Conservation (phyloP, 2,329 filamentous ascomycete genomes). For the Daldinia sp. region DNA sequence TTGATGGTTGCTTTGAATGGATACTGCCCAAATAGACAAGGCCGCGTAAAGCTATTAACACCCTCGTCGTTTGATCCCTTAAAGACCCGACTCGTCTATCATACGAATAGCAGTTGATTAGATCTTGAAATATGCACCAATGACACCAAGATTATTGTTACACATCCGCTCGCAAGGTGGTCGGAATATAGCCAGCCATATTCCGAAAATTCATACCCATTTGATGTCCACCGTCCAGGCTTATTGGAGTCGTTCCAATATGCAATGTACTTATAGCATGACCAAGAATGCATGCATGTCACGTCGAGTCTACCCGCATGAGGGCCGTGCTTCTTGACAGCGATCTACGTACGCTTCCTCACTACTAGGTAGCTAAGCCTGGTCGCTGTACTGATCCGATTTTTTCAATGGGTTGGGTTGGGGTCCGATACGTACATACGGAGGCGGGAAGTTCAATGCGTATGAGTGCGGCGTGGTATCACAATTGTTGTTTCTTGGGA, state of each 20-base stretch:
- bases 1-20: slow-evolving; percentile 4
- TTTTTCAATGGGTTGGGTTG: slow-evolving; percentile 21
- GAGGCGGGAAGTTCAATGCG: slow-evolving; percentile 26
- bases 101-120: slow-evolving; percentile 2
- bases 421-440: slow-evolving; percentile 21
- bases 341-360: slow-evolving; percentile 25
- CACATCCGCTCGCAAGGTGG: background rate
- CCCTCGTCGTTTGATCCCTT: slow-evolving; percentile 25
- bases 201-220: slow-evolving; percentile 22
- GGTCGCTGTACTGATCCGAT: slow-evolving; percentile 13
- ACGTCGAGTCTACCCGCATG: slow-evolving; percentile 34
- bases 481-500: slow-evolving; percentile 18
- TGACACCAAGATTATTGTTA: slow-evolving; percentile 1
- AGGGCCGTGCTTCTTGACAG: slow-evolving; percentile 32
- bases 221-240: slow-evolving; percentile 11
- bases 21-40: slow-evolving; percentile 25
- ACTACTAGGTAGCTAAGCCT: slow-evolving; percentile 18
- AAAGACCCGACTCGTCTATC: slow-evolving; percentile 28
- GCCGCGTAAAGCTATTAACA: slow-evolving; percentile 25
- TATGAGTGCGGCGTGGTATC: slow-evolving; percentile 28
- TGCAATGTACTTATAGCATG: slow-evolving; percentile 27
- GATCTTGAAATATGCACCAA: background rate
- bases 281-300: slow-evolving; percentile 35
- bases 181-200: slow-evolving; percentile 11
- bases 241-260: slow-evolving; percentile 3